Conservation (phyloP, 2,329 filamentous ascomycete genomes). For the Sporothrix pallida region DNA sequence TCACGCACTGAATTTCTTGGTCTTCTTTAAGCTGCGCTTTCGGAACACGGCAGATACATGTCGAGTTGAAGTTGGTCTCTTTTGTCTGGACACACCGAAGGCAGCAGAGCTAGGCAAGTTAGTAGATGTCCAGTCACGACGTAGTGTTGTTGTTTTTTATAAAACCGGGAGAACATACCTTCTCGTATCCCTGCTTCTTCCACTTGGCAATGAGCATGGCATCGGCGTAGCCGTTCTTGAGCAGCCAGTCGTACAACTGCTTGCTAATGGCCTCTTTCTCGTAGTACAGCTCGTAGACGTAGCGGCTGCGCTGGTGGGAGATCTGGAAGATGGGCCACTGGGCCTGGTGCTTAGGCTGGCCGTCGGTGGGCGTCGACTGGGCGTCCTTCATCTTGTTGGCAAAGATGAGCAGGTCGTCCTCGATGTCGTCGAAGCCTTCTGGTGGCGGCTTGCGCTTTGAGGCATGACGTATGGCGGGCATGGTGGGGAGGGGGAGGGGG, state of each 20-base stretch:
- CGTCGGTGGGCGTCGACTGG: slow-evolving; percentile 84
- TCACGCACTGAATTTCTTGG: slow-evolving; percentile 90
- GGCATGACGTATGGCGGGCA: slow-evolving; percentile 78
- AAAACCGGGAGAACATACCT: slow-evolving; percentile 61
- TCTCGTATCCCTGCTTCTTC: slow-evolving; percentile 99
- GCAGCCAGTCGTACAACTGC: slow-evolving; percentile 89
- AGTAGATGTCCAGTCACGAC: slow-evolving; percentile 36
- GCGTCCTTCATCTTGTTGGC: slow-evolving; percentile 94
- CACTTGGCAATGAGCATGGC: slow-evolving; percentile 96
- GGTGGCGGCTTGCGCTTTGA: slow-evolving; percentile 82
- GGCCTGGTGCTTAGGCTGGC: slow-evolving; percentile 82
- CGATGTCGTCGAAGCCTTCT: slow-evolving; percentile 85
- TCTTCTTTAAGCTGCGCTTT: slow-evolving; percentile 87
- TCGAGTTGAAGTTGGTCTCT: slow-evolving; percentile 98
- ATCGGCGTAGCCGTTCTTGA: slow-evolving; percentile 97
- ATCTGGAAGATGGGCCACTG: slow-evolving; percentile 99
- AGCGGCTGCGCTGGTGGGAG: slow-evolving; percentile 86
- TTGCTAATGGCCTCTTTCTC: slow-evolving; percentile 95
- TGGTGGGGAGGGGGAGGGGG: slow-evolving; percentile 44
- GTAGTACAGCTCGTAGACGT: slow-evolving; percentile 98
- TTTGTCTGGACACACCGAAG: slow-evolving; percentile 98
- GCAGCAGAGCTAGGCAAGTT: slow-evolving; percentile 75
- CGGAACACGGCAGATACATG: slow-evolving; percentile 95
- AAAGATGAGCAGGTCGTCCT: slow-evolving; percentile 84
- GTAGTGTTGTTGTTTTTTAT: not conserved